These are phyloP conservation scores for Microcyclospora pomicola DNA, from an alignment of 2,329 filamentous ascomycete species.

Conservation along the genomic window DNA sequence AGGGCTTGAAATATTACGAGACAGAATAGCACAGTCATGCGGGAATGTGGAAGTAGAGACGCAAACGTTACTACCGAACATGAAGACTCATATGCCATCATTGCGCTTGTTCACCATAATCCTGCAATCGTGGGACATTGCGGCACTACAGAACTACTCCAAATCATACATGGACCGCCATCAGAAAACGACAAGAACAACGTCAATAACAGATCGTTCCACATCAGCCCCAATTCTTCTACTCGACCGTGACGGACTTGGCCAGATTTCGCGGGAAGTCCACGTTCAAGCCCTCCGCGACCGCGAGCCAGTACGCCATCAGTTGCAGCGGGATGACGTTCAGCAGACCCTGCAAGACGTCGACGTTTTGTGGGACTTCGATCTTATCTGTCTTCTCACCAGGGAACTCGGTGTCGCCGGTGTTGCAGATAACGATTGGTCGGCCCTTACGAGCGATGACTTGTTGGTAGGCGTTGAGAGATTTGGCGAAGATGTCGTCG, in stretches of 20 bases:
- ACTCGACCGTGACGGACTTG: conserved; percentile 98
- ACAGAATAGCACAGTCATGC: too few species aligned
- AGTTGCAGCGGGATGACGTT: conserved; percentile 97
- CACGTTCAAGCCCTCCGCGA: conserved; percentile 87
- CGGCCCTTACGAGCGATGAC: conserved; percentile 92
- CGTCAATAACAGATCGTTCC: too few species aligned
- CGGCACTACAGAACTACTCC: too few species aligned
- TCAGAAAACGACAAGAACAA: too few species aligned
- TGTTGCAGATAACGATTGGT: conserved; percentile 97
- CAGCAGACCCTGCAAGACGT: conserved; percentile 87
- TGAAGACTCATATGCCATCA: too few species aligned
- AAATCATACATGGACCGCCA: too few species aligned
- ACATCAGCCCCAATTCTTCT: conserved; percentile 23
- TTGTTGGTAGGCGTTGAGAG: conserved; percentile 98
- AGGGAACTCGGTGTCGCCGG: conserved; percentile 76
- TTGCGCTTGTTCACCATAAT: too few species aligned
- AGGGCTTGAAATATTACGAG: too few species aligned
- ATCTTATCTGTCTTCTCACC: conserved; percentile 86
- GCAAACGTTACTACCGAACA: too few species aligned
- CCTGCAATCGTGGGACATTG: too few species aligned
- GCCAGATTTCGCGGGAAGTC: conserved; percentile 98
- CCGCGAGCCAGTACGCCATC: conserved; percentile 97
- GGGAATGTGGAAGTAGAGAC: too few species aligned
- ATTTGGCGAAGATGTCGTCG: conserved; percentile 93
- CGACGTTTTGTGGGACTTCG: conserved; percentile 89